Evolutionary conservation across 2,329 filamentous ascomycete species (phyloP).

Genomic region (Aspergillus quadrilineatus): DNA sequence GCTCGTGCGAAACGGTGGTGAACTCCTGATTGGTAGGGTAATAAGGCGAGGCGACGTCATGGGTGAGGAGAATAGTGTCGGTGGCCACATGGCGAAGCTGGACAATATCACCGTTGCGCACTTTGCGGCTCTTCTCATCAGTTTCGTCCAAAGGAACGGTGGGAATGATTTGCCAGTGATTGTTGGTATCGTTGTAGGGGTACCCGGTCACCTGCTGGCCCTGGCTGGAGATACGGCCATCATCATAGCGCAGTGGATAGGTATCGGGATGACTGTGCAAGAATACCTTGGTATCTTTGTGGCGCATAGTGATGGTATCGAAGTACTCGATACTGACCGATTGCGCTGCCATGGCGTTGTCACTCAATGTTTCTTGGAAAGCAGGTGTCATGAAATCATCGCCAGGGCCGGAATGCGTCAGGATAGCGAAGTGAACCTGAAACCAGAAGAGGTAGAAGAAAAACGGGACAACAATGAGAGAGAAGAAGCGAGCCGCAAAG

Average conservation of each 20-base stretch:
- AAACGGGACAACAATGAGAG: constrained; percentile 87
- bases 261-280: constrained; percentile 87
- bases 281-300: constrained; percentile 97
- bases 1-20: constrained; percentile 72
- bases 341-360: constrained; percentile 89
- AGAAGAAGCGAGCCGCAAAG: constrained; percentile 81
- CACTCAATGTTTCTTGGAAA: constrained; percentile 94
- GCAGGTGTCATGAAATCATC: constrained; percentile 99
- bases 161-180: constrained; percentile 93
- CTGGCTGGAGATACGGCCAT: constrained; percentile 95
- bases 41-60: constrained; percentile 95
- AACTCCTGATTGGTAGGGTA: constrained; percentile 99
- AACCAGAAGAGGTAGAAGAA: constrained; percentile 99
- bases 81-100: constrained; percentile 85
- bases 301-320: constrained; percentile 79
- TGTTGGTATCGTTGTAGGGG: constrained; percentile 97
- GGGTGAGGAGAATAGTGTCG: constrained; percentile 80
- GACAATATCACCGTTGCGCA: constrained; percentile 82
- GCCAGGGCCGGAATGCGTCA: constrained; percentile 83
- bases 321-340: constrained; percentile 86
- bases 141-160: constrained; percentile 53
- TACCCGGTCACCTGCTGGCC: constrained; percentile 98
- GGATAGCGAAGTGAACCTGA: constrained; percentile 95
- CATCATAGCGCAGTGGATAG: constrained; percentile 94
- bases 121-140: constrained; percentile 59